A percentile compares a stretch with the other conserved stretches of the same genome.
Evolutionary conservation across 805 yeast genomes (phyloP).

Genomic region (Candida gorgasii): DNA sequence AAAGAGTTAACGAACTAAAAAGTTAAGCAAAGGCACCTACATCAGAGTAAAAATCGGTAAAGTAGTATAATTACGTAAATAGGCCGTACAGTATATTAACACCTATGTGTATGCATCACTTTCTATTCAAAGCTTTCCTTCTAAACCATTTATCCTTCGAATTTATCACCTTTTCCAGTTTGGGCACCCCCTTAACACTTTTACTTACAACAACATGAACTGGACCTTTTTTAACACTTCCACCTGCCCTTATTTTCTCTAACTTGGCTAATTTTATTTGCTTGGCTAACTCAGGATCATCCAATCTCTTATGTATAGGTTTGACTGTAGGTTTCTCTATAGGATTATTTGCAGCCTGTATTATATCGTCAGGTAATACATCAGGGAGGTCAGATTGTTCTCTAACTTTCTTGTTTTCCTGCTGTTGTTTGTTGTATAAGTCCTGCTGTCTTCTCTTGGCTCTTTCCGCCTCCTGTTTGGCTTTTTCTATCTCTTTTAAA

Average conservation of each 20-base stretch:
- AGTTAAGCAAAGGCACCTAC: too few relatives aligned
- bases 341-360: conserved; percentile 21
- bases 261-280: conserved; percentile 38
- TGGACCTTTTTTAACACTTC: conserved; percentile 39
- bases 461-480: conserved; percentile 27
- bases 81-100: too few relatives aligned
- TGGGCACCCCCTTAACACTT: conserved; percentile 32
- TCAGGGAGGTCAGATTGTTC: conserved; percentile 38
- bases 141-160: conserved; percentile 41
- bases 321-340: conserved; percentile 3
- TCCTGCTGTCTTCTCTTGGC: conserved; percentile 39
- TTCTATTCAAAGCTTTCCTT: conserved; percentile 38
- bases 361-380: conserved; percentile 41
- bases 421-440: conserved; percentile 35
- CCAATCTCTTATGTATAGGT: conserved; percentile 32
- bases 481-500: conserved; percentile 22
- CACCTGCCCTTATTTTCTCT: conserved; percentile 23
- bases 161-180: conserved; percentile 34
- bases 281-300: conserved; percentile 31
- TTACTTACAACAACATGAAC: conserved; percentile 39
- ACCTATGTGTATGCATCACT: conserved; percentile 15
- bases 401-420: conserved; percentile 25
- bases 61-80: too few relatives aligned
- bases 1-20: too few relatives aligned
- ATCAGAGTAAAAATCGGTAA: too few relatives aligned